Base-by-base conservation (phyloP, 192 early-diverging fungal species). In the Coemansia sp. region DNA sequence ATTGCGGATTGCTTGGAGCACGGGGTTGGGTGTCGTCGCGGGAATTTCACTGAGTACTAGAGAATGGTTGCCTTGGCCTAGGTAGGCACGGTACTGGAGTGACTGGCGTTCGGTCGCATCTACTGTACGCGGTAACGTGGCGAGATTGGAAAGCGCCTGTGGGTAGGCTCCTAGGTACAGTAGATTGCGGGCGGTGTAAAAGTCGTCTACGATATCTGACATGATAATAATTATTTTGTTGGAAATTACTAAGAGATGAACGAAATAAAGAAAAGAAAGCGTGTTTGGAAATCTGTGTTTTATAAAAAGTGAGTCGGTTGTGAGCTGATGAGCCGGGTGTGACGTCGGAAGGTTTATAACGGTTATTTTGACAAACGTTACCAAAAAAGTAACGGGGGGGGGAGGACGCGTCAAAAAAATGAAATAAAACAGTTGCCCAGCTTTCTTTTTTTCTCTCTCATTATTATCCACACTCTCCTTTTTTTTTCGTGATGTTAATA, bases 51-150 rank as follows among this genome's bases (percentile, higher is more conserved):
- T 72, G 20, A 93, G 78, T 24, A 93, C 90, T 62, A 89, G 68
- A 33, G 86, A 83, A 84, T 88, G 87, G 55, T 93, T 88, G 65
- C 88, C 88, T 72, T 91, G 94, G 44, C 91, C 93, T 38, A 97
- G 74, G 68, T 93, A 89, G 7, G 97, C 87, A 27, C 95, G 91
- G 78, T 92, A 91, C 52, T 94, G 86, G 15, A 92, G 88, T 7
- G 88, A 83, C 73, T 90, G 80, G 36, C 87, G 87, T 65, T 93
- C 89, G 10, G 81, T 66, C 34, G 87, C 82, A 33, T 84, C 69
- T 12, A 72, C 78, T 33, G 76, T 60, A 50, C 85, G 57, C 64
- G 69, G 64, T 39, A 60, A 62, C 65, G 47, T 64, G 71, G 80
- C 62, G 79, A 83, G 65, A 76, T 78, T 75, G 75, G 87, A 88